Conservation (phyloP, 2,329 filamentous ascomycete species). For the Lachnellula occidentalis region DNA sequence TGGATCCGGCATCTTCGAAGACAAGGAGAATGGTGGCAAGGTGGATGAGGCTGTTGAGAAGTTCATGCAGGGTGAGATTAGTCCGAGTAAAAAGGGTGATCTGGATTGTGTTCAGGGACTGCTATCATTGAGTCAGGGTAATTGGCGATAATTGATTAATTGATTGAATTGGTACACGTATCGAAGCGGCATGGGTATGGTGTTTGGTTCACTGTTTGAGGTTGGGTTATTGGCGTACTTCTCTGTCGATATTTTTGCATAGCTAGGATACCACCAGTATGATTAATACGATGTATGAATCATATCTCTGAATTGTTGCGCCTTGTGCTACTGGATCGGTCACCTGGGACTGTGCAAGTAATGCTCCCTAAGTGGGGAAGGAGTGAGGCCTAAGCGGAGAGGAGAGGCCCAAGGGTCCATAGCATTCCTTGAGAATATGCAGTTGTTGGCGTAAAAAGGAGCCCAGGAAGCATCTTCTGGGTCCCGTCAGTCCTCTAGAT, state of each 20-base stretch:
- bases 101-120: constrained; percentile 87
- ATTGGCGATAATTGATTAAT: constrained; percentile 54
- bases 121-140: constrained; percentile 84
- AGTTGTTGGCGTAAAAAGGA: no score
- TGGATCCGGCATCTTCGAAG: constrained; percentile 49
- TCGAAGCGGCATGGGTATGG: background rate
- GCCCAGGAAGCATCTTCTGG: no score
- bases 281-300: constrained; percentile 7
- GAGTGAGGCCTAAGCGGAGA: no score
- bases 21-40: constrained; percentile 31
- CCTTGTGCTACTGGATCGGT: background rate
- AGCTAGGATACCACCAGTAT: constrained; percentile 17
- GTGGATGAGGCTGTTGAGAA: constrained; percentile 60
- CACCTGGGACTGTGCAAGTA: no score
- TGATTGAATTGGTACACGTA: background rate
- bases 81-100: constrained; percentile 70
- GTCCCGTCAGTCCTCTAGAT: no score
- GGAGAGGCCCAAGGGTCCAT: no score
- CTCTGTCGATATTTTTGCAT: constrained; percentile 11
- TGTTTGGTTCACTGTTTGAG: background rate
- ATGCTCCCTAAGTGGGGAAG: no score
- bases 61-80: constrained; percentile 65
- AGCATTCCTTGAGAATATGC: no score
- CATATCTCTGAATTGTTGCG: background rate
- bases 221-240: constrained; percentile 9